These are phyloP conservation scores for Chytriomyces sp. DNA, from an alignment of 192 early-diverging fungal species.

Conservation along the genomic window DNA sequence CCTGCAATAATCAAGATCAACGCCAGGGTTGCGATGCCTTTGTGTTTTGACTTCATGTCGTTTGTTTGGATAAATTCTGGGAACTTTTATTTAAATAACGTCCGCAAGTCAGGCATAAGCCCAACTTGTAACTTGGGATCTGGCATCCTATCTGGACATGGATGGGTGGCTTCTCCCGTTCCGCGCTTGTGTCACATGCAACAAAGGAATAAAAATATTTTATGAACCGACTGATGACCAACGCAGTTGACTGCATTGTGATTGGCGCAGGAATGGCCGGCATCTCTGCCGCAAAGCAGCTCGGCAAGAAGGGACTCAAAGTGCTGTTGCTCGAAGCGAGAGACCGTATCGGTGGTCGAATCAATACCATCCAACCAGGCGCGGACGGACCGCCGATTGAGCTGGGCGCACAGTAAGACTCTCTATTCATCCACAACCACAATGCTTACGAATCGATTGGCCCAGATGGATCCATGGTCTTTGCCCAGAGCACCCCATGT, in stretches of 20 bases:
- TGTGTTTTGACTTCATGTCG: no score
- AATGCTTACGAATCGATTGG: neutral
- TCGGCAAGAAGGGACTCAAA: neutral
- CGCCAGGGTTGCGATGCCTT: no score
- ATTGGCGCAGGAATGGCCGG: slow-evolving; percentile 19
- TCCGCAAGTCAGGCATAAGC: no score
- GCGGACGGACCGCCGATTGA: neutral
- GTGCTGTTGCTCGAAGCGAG: slow-evolving; percentile 23
- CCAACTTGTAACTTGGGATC: no score
- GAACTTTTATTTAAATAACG: no score
- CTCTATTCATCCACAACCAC: neutral
- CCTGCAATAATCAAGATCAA: no score
- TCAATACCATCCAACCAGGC: slow-evolving; percentile 7
- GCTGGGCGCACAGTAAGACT: slow-evolving; percentile 3
- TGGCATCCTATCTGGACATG: no score
- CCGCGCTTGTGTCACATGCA: no score
- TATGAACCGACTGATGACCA: neutral
- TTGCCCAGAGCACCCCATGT: neutral
- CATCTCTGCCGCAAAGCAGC: slow-evolving; percentile 5
- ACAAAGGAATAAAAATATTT: no score
- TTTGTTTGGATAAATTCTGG: no score
- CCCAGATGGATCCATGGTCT: slow-evolving; percentile 7
- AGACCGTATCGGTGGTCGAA: slow-evolving; percentile 10
- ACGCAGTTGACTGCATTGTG: neutral
- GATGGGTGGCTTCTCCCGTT: no score